Conservation (phyloP, 1,139 yeast species). For the Protomyces arabidopsidicola region DNA sequence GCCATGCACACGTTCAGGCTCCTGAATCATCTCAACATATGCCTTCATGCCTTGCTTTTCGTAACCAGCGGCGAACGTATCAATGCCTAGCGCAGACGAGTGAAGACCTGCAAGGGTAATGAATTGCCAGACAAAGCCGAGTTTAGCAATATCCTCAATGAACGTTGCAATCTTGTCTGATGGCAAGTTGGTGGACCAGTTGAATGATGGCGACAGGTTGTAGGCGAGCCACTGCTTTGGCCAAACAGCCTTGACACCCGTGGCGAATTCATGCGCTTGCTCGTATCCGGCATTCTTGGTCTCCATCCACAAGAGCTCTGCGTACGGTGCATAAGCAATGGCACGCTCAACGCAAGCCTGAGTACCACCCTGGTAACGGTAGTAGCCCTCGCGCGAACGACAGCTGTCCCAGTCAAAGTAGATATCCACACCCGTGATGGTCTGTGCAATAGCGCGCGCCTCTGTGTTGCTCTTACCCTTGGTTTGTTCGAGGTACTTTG, state of each 20-base stretch:
- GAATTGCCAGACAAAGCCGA: constrained; percentile 97
- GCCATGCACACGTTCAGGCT: constrained; percentile 79
- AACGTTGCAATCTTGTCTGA: constrained; percentile 89
- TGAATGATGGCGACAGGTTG: constrained; percentile 94
- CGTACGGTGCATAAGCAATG: constrained; percentile 90
- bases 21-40: constrained; percentile 81
- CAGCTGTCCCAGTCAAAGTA: constrained; percentile 95
- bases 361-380: constrained; percentile 94
- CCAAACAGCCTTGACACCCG: constrained; percentile 72
- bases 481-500: constrained; percentile 47
- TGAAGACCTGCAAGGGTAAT: constrained; percentile 96
- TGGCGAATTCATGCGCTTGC: constrained; percentile 93
- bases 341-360: constrained; percentile 98
- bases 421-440: constrained; percentile 74
- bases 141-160: constrained; percentile 61
- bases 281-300: constrained; percentile 88
- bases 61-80: constrained; percentile 75
- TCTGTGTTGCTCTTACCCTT: constrained; percentile 67
- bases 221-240: constrained; percentile 96
- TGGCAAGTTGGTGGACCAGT: constrained; percentile 82
- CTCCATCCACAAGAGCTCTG: constrained; percentile 98
- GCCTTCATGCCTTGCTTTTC: constrained; percentile 90
- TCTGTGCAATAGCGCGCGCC: constrained; percentile 71
- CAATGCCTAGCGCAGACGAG: constrained; percentile 89
- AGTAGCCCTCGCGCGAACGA: constrained; percentile 95